Percentiles rank a stretch among this genome's conserved stretches.
phyloP scores from a whole-genome alignment of 306 rosid genomes.

The Cucumis cinereus region DNA sequence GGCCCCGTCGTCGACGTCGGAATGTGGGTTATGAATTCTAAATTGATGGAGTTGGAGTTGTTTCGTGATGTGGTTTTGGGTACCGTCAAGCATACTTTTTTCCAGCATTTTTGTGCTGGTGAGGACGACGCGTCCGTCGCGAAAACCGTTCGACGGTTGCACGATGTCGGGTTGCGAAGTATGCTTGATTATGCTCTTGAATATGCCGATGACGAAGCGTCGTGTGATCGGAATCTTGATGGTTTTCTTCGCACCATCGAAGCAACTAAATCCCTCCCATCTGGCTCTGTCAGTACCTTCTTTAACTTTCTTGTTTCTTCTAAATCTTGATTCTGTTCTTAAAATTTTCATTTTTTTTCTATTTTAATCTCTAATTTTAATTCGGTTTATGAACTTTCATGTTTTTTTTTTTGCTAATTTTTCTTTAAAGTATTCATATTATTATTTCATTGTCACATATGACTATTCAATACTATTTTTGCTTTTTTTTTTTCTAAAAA shows the following conservation, averaged over 20 bases:
- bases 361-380: too few relatives aligned
- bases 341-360: too few relatives aligned
- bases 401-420: too few relatives aligned
- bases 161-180: slow-evolving; percentile 48
- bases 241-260: slow-evolving; percentile 51
- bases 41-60: slow-evolving; percentile 29
- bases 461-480: too few relatives aligned
- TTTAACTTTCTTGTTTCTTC: neutral
- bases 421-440: too few relatives aligned
- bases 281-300: slow-evolving; percentile 44
- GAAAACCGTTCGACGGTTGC: slow-evolving; percentile 18
- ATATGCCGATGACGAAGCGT: slow-evolving; percentile 45
- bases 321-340: too few relatives aligned
- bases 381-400: too few relatives aligned
- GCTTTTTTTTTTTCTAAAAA: too few relatives aligned
- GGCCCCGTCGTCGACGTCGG: slow-evolving; percentile 76
- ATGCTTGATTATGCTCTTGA: slow-evolving; percentile 77
- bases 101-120: slow-evolving; percentile 74
- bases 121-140: slow-evolving; percentile 43
- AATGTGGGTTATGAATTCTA: slow-evolving; percentile 58
- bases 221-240: slow-evolving; percentile 42
- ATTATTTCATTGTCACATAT: too few relatives aligned
- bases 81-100: slow-evolving; percentile 28
- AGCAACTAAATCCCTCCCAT: slow-evolving; percentile 53
- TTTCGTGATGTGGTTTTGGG: slow-evolving; percentile 12